Base-by-base conservation (phyloP, 257 asterid genomes). In the Oldenlandia corymbosa region DNA sequence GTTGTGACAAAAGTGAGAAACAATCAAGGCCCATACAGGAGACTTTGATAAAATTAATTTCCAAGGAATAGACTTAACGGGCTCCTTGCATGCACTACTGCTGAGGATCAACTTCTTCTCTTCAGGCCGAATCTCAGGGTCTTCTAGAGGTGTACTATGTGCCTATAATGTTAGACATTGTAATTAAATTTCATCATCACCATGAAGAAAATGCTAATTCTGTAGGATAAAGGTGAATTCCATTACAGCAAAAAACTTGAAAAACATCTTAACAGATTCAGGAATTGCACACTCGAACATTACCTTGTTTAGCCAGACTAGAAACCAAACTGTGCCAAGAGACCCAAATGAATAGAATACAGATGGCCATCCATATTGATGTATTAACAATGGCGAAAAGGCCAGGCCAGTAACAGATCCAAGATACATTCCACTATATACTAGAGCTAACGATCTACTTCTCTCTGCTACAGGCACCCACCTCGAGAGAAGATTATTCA, bases 391-490 rank as follows among this genome's bases (percentile, higher is more conserved):
- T 7, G 97, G 95, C 27, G 97, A 90, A 76, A 90, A 85, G 64
- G 97, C 94, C 59, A 90, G 75, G 66, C 95, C 97, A 48, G 92
- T 87, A 34, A 87, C 97, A 50, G 94, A 87, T 63, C 97, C 97
- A 68, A 90, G 94, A 78, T 87, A 90, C 97, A 90, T 90, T 77
- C 97, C 97, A 82, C 97, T 90, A 79, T 90, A 90, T 65, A 90
- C 95, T 37, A 90, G 67, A 27, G 97, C 97, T 61, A 90, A 67
- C 23, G 97, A 90, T 71, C 97, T 84, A 78, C 97, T 90, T 81
- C 97, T 90, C 84, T 90, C 97, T 16, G 92, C 74, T 31, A 87
- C 90, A 24, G 97, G 97, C 71, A 90, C 95, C 97, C 97, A 90
- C 72, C 86, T 90, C 48, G 97, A 87, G 62, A 90, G 79, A 71